Conservation (phyloP, 169 alveolate species). For the Cryptosporidium viatorum region DNA sequence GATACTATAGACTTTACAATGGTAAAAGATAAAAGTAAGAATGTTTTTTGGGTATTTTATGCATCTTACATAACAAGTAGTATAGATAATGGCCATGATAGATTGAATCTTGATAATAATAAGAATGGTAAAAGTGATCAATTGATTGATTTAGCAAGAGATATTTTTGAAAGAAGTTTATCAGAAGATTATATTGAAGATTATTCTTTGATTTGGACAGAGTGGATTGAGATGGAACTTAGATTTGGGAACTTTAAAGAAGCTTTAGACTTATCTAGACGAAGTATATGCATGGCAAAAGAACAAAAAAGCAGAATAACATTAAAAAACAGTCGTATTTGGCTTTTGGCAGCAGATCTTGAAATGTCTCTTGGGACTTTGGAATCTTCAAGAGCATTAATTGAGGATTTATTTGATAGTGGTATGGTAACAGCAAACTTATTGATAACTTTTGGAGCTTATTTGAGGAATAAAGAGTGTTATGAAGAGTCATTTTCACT, state of each 20-base stretch:
- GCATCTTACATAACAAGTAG: constrained; percentile 41
- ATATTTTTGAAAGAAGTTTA: constrained; percentile 38
- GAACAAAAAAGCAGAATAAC: constrained; percentile 34
- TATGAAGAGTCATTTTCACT: constrained; percentile 60
- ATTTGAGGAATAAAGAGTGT: constrained; percentile 7
- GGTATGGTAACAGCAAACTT: constrained; percentile 40
- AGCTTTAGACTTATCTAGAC: constrained; percentile 27
- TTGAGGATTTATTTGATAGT: constrained; percentile 50
- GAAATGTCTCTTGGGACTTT: constrained; percentile 55
- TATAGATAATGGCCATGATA: constrained; percentile 46
- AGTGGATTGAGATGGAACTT: constrained; percentile 73
- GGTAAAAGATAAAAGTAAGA: constrained; percentile 41
- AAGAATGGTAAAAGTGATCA: neutral
- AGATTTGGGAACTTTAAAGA: constrained; percentile 61
- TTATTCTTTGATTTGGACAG: constrained; percentile 67
- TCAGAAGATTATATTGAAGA: constrained; percentile 29
- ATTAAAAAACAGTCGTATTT: constrained; percentile 2
- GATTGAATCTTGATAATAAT: neutral
- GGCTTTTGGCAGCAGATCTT: constrained; percentile 62
- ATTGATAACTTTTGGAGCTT: constrained; percentile 19
- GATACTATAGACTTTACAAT: constrained; percentile 4
- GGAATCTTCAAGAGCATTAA: constrained; percentile 26
- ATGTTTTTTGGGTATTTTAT: constrained; percentile 59
- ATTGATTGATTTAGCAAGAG: constrained; percentile 49
- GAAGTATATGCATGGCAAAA: constrained; percentile 30